Conservation (phyloP, 1,284 basidiomycete species). For the Cerrena zonata region DNA sequence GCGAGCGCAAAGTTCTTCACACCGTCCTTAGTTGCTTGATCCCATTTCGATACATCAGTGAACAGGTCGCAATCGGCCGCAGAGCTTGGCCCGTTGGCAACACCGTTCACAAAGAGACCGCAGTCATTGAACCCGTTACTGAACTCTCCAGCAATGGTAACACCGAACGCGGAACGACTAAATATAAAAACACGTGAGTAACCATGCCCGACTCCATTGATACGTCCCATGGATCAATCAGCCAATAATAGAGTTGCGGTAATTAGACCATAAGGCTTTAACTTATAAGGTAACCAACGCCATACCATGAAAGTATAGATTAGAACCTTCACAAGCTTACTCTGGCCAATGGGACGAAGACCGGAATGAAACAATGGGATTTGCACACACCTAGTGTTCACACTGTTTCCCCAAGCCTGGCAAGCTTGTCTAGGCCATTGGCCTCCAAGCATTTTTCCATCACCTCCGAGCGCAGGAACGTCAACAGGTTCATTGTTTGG, state of each 20-base stretch:
- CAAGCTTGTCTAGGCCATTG: slow-evolving; percentile 35
- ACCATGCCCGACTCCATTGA: neutral
- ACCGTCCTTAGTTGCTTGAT: slow-evolving; percentile 49
- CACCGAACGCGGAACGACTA: slow-evolving; percentile 41
- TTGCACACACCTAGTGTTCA: slow-evolving; percentile 40
- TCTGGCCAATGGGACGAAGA: too few species aligned
- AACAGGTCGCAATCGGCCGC: slow-evolving; percentile 54
- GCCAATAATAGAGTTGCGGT: too few species aligned
- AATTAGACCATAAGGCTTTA: too few species aligned
- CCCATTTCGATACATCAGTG: slow-evolving; percentile 58
- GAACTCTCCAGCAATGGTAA: slow-evolving; percentile 49
- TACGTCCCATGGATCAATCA: too few species aligned
- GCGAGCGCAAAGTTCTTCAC: slow-evolving; percentile 52
- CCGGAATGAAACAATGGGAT: slow-evolving; percentile 26
- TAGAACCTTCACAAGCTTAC: too few species aligned
- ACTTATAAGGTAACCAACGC: too few species aligned
- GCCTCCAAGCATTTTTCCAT: slow-evolving; percentile 25
- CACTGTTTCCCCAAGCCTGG: slow-evolving; percentile 43
- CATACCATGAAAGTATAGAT: too few species aligned
- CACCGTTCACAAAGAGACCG: slow-evolving; percentile 42
- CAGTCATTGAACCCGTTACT: slow-evolving; percentile 45
- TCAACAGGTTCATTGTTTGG: slow-evolving; percentile 31
- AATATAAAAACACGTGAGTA: neutral
- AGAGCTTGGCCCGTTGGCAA: slow-evolving; percentile 32
- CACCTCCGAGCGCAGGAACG: slow-evolving; percentile 26